A percentile compares a stretch with the other conserved stretches of the same genome.
Conservation (phyloP, 257 asterid genomes). For the Solanum chiquidenum region DNA sequence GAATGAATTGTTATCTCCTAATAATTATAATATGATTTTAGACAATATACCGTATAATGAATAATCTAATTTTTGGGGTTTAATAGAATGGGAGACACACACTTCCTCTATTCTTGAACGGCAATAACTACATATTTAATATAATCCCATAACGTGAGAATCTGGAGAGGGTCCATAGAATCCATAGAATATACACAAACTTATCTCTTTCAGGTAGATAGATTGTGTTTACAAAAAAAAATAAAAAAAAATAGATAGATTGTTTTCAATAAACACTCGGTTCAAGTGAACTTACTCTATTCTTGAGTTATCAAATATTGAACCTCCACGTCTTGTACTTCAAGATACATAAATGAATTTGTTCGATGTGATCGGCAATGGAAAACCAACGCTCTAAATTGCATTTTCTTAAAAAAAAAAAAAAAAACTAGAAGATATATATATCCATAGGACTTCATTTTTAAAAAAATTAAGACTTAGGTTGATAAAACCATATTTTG, state of each 20-base stretch:
- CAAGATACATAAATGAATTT: too few relatives aligned
- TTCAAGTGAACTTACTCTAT: too few relatives aligned
- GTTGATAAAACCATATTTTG: not conserved
- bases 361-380: too few relatives aligned
- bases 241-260: too few relatives aligned
- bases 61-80: not conserved
- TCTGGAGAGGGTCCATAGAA: fast-evolving
- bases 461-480: not conserved
- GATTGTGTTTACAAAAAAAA: not conserved
- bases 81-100: not conserved
- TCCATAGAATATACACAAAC: fast-evolving
- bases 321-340: not conserved
- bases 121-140: too few relatives aligned
- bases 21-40: not conserved
- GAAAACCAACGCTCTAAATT: not conserved
- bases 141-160: too few relatives aligned
- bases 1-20: not conserved
- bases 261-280: not conserved
- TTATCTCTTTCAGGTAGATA: not conserved
- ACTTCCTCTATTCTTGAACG: not conserved
- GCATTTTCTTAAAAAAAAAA: not conserved
- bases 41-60: not conserved
- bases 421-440: not conserved
- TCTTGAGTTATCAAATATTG: not conserved
- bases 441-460: not conserved